Evolutionary conservation across 2,329 filamentous ascomycete species (phyloP).

Genomic region (Stachybotrys chlorohalonatus): DNA sequence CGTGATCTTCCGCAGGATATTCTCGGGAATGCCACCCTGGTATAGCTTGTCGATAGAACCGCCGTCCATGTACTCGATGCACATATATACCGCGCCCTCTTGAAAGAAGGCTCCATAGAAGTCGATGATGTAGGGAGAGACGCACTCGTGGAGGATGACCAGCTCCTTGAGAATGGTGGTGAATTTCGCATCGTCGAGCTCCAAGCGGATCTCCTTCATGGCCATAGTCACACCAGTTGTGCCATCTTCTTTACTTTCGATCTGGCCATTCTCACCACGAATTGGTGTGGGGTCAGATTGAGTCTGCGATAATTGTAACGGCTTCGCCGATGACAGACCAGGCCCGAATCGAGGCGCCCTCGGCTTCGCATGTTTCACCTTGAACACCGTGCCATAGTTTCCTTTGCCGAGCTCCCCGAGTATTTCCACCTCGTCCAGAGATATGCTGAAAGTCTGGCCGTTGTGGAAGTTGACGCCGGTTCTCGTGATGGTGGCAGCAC

Average conservation of each 20-base stretch:
- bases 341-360: constrained; percentile 48
- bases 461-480: constrained; percentile 88
- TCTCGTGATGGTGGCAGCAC: constrained; percentile 81
- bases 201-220: constrained; percentile 96
- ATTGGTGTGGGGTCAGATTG: constrained; percentile 24
- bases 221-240: constrained; percentile 82
- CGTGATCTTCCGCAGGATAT: constrained; percentile 81
- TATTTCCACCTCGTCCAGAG: constrained; percentile 88
- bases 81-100: constrained; percentile 97
- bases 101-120: constrained; percentile 99
- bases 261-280: constrained; percentile 16
- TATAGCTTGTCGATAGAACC: constrained; percentile 97
- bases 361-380: constrained; percentile 75
- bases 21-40: constrained; percentile 79
- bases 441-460: constrained; percentile 86
- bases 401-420: constrained; percentile 92
- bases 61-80: constrained; percentile 98
- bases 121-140: constrained; percentile 94
- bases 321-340: constrained; percentile 43
- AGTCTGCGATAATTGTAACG: constrained; percentile 25
- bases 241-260: constrained; percentile 24
- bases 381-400: constrained; percentile 97
- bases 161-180: constrained; percentile 96
- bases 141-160: constrained; percentile 88
- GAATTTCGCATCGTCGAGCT: constrained; percentile 95